Conservation (phyloP, 805 yeast genomes). For the Tanozyma kutaoensis region DNA sequence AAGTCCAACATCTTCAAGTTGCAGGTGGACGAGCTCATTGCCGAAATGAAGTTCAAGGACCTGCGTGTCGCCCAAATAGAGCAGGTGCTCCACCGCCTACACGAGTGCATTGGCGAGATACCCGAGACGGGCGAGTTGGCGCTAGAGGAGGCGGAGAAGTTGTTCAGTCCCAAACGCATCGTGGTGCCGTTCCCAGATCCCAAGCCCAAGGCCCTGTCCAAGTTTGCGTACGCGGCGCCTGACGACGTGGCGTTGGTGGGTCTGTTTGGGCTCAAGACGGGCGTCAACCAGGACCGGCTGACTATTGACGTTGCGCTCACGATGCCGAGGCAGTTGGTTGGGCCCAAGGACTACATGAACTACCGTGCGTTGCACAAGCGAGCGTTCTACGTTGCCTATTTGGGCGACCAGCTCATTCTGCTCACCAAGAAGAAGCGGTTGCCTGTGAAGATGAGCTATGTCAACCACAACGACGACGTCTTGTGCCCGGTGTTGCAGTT, state of each 20-base stretch:
- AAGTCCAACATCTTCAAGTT: constrained; percentile 90
- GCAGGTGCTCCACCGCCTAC: constrained; percentile 60
- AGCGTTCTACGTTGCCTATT: constrained; percentile 71
- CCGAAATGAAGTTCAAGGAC: constrained; percentile 68
- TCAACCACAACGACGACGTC: constrained; percentile 62
- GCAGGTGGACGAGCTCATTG: constrained; percentile 83
- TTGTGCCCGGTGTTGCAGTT: constrained; percentile 64
- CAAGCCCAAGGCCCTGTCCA: constrained; percentile 66
- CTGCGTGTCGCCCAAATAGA: constrained; percentile 53
- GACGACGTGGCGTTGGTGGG: constrained; percentile 71
- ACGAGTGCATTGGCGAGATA: constrained; percentile 51
- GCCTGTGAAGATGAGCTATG: constrained; percentile 48
- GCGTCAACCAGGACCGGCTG: constrained; percentile 49
- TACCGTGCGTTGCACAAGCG: constrained; percentile 84
- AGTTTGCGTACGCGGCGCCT: constrained; percentile 59
- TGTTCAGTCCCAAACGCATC: constrained; percentile 37
- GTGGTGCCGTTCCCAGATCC: constrained; percentile 86
- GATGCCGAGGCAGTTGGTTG: constrained; percentile 68
- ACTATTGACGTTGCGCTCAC: constrained; percentile 69
- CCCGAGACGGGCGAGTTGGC: constrained; percentile 37
- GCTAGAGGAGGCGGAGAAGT: constrained; percentile 45
- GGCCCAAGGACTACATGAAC: constrained; percentile 80
- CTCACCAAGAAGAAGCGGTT: constrained; percentile 41
- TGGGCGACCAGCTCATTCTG: constrained; percentile 52
- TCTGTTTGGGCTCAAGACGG: constrained; percentile 78